Percentiles rank a stretch among this genome's conserved stretches.
Evolutionary conservation across 352 stramenopile genomes (phyloP).

Genomic region (Phytophthora vignae): DNA sequence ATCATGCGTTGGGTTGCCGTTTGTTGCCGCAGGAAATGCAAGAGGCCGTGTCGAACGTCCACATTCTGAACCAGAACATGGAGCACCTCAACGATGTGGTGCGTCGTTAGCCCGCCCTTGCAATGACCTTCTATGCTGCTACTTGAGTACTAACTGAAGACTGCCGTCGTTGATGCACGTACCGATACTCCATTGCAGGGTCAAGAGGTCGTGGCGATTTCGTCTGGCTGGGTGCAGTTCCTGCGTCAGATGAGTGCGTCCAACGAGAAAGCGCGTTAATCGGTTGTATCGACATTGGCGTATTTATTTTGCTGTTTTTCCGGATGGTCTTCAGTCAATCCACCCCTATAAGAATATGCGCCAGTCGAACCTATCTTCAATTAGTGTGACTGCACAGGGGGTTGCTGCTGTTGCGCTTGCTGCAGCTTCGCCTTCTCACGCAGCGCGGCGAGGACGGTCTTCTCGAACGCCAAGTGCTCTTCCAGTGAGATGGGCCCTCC

Average conservation of each 20-base stretch:
- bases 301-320: conserved; percentile 26
- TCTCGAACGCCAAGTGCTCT: conserved; percentile 66
- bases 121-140: neutral
- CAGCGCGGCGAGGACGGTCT: conserved; percentile 59
- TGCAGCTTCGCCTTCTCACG: conserved; percentile 49
- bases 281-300: conserved; percentile 9
- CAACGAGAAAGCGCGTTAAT: conserved; percentile 50
- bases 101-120: conserved; percentile 10
- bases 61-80: conserved; percentile 85
- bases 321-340: conserved; percentile 14
- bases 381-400: conserved; percentile 20
- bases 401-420: conserved; percentile 29
- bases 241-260: conserved; percentile 61
- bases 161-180: neutral
- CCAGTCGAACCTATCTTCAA: conserved; percentile 23
- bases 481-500: conserved; percentile 55
- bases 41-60: conserved; percentile 81
- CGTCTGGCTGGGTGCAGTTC: conserved; percentile 76
- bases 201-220: conserved; percentile 79
- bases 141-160: neutral
- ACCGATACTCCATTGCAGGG: conserved; percentile 42
- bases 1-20: neutral
- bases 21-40: conserved; percentile 67
- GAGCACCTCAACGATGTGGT: conserved; percentile 87
- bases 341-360: conserved; percentile 26